Base-by-base conservation (phyloP, 371 early-diverging fungal species). In the Rhizopus delemar region DNA sequence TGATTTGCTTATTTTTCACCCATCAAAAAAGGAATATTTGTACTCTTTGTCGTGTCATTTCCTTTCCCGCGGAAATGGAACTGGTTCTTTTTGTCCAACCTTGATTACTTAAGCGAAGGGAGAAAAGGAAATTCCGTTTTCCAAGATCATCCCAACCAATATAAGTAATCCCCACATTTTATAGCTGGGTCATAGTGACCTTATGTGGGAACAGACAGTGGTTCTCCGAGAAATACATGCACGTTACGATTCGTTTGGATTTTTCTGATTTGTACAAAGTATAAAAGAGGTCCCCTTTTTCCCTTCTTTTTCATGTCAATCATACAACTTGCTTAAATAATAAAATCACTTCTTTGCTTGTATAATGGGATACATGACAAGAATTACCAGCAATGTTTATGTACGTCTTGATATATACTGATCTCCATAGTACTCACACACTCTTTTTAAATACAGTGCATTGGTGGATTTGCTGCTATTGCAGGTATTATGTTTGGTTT, bases 401-500 rank as follows among this genome's bases (percentile, higher is more conserved):
- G 75, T 71, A 63, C 48, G 65, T 59, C 28, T 53, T 12, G 4
- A 6, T 11, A 5, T 7, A 6, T 32, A 28, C 41, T 28, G 35
- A 53, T 16, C 13, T n/a, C 6, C 46, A 4, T 3, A 8, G 46
- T 32, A n/a, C 38, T 46, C 9, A 52, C 31, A 22, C 22, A 22
- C 22, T 22, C 15, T 39, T 39, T 43, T 48, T 15, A 6, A 51
- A 15, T 62, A 65, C 77, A 82, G 80, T 58, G 71, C 43, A 68
- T 81, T 60, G 80, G 82, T 56, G 71, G 65, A 2, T 83, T 83
- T 69, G 79, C 82, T 36, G 77, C 82, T 60, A 80, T 81, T 63
- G 84, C 77, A 31, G 84, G 84, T 57, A 80, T 84, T 63, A 76
- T 82, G 73, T 84, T 84, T 63, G 84, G 84, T 57, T 84, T 82